These are phyloP conservation scores for Chaetothyriales sp. DNA, from an alignment of 2,329 filamentous ascomycete species.

Conservation along the genomic window DNA sequence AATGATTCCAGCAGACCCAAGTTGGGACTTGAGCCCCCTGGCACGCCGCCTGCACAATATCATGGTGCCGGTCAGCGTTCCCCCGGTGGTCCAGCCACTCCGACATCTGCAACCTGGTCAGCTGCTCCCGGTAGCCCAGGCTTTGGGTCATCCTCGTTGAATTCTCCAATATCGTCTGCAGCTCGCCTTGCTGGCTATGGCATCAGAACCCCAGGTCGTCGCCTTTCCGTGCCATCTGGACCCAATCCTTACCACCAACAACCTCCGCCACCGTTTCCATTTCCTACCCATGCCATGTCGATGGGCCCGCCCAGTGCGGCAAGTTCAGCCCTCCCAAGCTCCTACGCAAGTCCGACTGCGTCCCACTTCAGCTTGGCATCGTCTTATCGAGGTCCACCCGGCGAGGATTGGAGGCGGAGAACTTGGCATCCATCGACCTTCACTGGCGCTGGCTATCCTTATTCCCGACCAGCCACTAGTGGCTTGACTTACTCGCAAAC, in stretches of 20 bases:
- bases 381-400: conserved; percentile 30
- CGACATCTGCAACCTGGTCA: conserved; percentile 70
- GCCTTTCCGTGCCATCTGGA: conserved; percentile 67
- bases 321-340: conserved; percentile 42
- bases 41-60: conserved; percentile 48
- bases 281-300: conserved; percentile 24
- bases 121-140: conserved; percentile 61
- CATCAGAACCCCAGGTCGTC: conserved; percentile 51
- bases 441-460: conserved; percentile 42
- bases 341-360: conserved; percentile 51
- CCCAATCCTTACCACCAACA: conserved; percentile 55
- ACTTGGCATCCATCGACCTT: conserved; percentile 73
- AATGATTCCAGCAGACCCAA: conserved; percentile 46
- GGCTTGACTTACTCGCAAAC: conserved; percentile 62
- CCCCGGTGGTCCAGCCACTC: conserved; percentile 62
- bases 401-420: conserved; percentile 65
- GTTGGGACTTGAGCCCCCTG: conserved; percentile 53
- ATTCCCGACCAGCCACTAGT: conserved; percentile 50
- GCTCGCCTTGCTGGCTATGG: conserved; percentile 59
- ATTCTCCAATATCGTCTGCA: conserved; percentile 57
- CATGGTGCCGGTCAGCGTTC: conserved; percentile 51
- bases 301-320: conserved; percentile 43
- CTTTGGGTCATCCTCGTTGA: conserved; percentile 46
- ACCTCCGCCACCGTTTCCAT: conserved; percentile 8
- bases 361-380: conserved; percentile 43